These are phyloP conservation scores for Stemphylium lycopersici DNA, from an alignment of 2,329 filamentous ascomycete genomes.

Conservation along the genomic window DNA sequence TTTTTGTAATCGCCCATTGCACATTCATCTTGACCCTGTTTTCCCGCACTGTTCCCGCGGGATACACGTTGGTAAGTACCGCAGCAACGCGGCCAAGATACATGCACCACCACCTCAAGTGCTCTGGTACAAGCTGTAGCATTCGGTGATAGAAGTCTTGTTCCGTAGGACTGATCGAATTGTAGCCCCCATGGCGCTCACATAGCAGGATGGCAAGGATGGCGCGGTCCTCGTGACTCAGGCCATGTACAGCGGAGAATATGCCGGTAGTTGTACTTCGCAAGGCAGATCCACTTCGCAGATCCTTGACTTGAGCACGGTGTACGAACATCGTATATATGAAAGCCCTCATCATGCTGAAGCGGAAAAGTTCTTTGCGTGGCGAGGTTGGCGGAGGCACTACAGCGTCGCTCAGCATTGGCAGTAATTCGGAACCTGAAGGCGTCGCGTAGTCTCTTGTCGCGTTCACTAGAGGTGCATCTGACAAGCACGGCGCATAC, in stretches of 20 bases:
- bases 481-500: constrained; percentile 60
- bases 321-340: constrained; percentile 64
- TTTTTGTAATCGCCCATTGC: constrained; percentile 35
- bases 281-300: constrained; percentile 69
- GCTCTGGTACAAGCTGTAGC: constrained; percentile 58
- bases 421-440: constrained; percentile 55
- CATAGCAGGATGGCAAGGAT: constrained; percentile 74
- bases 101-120: constrained; percentile 68
- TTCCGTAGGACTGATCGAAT: constrained; percentile 64
- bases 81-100: constrained; percentile 67
- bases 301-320: constrained; percentile 52
- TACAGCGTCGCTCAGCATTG: constrained; percentile 59
- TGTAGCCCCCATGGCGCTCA: constrained; percentile 71
- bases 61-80: constrained; percentile 65
- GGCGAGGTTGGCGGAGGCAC: constrained; percentile 17
- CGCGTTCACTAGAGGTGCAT: constrained; percentile 66
- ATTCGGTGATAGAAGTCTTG: constrained; percentile 61
- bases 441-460: constrained; percentile 60
- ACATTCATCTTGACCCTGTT: constrained; percentile 38
- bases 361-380: constrained; percentile 50
- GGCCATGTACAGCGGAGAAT: constrained; percentile 71
- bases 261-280: constrained; percentile 73
- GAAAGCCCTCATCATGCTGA: constrained; percentile 60
- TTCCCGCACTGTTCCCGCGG: constrained; percentile 59
- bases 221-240: constrained; percentile 74